A percentile compares a stretch with the other conserved stretches of the same genome.
phyloP scores from a whole-genome alignment of 768 basidiomycete genomes.

The Russula earlei region DNA sequence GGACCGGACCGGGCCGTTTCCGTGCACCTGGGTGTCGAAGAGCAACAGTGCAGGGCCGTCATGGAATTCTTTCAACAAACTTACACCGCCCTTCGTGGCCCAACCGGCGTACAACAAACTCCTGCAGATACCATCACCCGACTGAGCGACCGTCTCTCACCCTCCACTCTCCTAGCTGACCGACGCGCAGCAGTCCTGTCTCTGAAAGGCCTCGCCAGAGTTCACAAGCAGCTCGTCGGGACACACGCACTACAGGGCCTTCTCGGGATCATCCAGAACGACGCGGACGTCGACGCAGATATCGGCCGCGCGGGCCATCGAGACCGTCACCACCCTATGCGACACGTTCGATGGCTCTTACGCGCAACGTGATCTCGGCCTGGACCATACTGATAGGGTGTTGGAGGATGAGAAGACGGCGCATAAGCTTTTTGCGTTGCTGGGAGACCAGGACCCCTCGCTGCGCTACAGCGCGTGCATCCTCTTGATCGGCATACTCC shows the following conservation, averaged over 20 bases:
- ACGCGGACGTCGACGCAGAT: constrained; percentile 85
- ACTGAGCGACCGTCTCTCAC: constrained; percentile 83
- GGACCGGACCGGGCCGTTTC: constrained; percentile 19
- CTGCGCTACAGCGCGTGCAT: constrained; percentile 79
- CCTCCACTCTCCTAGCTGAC: constrained; percentile 84
- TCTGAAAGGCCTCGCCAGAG: constrained; percentile 85
- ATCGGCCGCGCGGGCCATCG: constrained; percentile 87
- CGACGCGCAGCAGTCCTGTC: constrained; percentile 88
- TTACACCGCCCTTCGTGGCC: constrained; percentile 77
- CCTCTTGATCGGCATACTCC: constrained; percentile 67
- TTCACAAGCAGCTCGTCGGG: constrained; percentile 87
- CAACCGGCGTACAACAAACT: constrained; percentile 75
- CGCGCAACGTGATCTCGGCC: constrained; percentile 58
- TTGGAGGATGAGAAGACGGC: constrained; percentile 61
- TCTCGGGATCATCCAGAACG: constrained; percentile 72
- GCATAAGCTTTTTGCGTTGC: constrained; percentile 67
- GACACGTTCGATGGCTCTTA: constrained; percentile 53
- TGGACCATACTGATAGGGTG: constrained; percentile 75
- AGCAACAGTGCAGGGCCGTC: background rate
- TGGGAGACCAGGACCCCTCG: constrained; percentile 73
- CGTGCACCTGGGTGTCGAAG: background rate
- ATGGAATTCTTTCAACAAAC: constrained; percentile 87
- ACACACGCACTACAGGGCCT: constrained; percentile 60
- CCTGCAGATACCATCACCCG: constrained; percentile 78
- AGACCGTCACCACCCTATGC: constrained; percentile 80